phyloP scores from a whole-genome alignment of 805 yeast genomes.

The Sugiyamaella boreocaroliniensis region DNA sequence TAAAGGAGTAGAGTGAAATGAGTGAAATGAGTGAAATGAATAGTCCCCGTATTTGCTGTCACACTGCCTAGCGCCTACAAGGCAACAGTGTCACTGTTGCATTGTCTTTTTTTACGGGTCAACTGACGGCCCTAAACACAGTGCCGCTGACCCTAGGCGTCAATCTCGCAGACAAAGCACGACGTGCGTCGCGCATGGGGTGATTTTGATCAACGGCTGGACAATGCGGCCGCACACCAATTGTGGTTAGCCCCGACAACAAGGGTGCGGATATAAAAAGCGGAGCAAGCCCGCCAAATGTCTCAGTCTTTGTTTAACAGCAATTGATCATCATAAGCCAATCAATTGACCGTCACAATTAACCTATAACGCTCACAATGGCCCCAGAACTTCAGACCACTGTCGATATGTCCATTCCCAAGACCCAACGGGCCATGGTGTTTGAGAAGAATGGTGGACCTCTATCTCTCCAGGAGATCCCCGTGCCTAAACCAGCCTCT shows the following conservation, averaged over 20 bases:
- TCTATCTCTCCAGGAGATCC: slow-evolving; percentile 61
- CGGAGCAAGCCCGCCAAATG: not conserved
- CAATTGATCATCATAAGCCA: too few species aligned
- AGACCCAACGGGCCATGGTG: slow-evolving; percentile 63
- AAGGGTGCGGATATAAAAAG: too few species aligned
- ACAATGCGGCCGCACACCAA: not conserved
- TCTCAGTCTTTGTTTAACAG: not conserved
- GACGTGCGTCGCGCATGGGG: not conserved
- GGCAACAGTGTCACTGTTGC: too few species aligned
- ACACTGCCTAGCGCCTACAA: too few species aligned
- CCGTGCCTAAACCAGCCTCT: slow-evolving; percentile 73
- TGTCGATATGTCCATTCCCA: slow-evolving; percentile 39
- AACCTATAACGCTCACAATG: too few species aligned
- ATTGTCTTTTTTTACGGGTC: too few species aligned
- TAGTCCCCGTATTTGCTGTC: too few species aligned
- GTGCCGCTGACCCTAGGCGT: not conserved
- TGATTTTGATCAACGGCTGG: not conserved
- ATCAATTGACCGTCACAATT: too few species aligned
- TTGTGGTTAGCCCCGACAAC: not conserved
- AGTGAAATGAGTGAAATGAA: too few species aligned
- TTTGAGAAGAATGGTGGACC: slow-evolving; percentile 62
- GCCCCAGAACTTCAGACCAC: too few species aligned
- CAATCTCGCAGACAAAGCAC: not conserved
- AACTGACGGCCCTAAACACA: too few species aligned
- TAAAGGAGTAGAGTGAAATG: too few species aligned